These are phyloP conservation scores for Metschnikowia borealis DNA, from an alignment of 805 yeast genomes.

Conservation along the genomic window DNA sequence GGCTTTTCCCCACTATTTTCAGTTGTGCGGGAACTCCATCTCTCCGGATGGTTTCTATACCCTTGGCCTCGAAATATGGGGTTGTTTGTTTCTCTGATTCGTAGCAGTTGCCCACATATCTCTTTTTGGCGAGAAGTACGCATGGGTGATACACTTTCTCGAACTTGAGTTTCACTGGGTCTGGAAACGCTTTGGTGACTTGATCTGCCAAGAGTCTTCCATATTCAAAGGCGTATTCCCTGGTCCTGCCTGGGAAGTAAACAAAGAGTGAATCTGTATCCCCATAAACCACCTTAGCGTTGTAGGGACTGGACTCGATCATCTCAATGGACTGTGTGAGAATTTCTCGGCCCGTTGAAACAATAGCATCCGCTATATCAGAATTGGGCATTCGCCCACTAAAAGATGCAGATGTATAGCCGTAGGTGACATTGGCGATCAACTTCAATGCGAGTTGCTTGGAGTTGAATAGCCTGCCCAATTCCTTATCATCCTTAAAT, in stretches of 20 bases:
- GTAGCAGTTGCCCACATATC: slow-evolving; percentile 86
- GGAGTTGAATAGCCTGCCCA: slow-evolving; percentile 59
- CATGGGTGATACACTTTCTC: slow-evolving; percentile 93
- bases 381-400: slow-evolving; percentile 98
- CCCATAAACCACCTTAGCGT: slow-evolving; percentile 93
- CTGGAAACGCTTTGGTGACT: slow-evolving; percentile 67
- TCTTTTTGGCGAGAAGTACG: slow-evolving; percentile 74
- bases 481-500: slow-evolving; percentile 41
- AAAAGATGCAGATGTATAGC: slow-evolving; percentile 90
- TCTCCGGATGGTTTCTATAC: slow-evolving; percentile 89
- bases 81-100: slow-evolving; percentile 50
- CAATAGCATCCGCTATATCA: slow-evolving; percentile 92
- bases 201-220: slow-evolving; percentile 67
- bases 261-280: slow-evolving; percentile 95
- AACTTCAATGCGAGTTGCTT: slow-evolving; percentile 84
- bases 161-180: slow-evolving; percentile 78
- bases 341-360: slow-evolving; percentile 84
- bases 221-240: slow-evolving; percentile 68
- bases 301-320: slow-evolving; percentile 68
- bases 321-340: slow-evolving; percentile 62
- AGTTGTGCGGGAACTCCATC: slow-evolving; percentile 95
- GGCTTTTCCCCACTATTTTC: slow-evolving; percentile 66
- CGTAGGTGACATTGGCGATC: slow-evolving; percentile 94
- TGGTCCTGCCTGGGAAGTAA: slow-evolving; percentile 77
- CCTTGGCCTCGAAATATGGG: slow-evolving; percentile 90